Base-by-base conservation (phyloP, 192 early-diverging fungal species). In the Dimargaris verticillata region DNA sequence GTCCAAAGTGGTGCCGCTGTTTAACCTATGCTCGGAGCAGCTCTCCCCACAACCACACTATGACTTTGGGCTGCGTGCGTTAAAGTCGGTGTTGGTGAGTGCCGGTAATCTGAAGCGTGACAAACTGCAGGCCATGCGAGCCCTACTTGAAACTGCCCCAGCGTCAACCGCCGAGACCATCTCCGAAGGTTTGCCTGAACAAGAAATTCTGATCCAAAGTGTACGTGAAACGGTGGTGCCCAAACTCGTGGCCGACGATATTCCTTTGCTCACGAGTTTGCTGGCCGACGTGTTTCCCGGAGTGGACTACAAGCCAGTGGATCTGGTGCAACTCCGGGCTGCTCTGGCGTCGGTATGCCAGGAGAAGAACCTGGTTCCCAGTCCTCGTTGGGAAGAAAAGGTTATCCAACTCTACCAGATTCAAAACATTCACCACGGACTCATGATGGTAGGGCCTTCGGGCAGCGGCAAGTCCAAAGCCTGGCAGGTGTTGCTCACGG, bases 381-480 rank as follows among this genome's bases (percentile, higher is more conserved):
- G 86, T 43, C 81, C 82, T 26, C 72, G 75, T 48, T 99, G 93
- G 95, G 65, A 97, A 69, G 93, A 92, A 44, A 99, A 99, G 74
- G 89, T 95, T 12, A 76, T 97, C 62, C 97, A 99, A 76, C 78
- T 99, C 47, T 90, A 96, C 68, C 92, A 97, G 68, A 97, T 98
- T 63, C 97, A 97, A 71, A 81, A 86, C 58, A 90, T 99, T 60
- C 91, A 97, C 74, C 97, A 99, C 71, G 97, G 97, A 60, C 64
- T 99, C 61, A 99, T 99, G 95, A 88, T 99, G 90, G 95, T 99
- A 2, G 97, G 97, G 41, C 90, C 91, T 13, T 89, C 97, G 22
- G 95, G 97, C 50, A 88, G 87, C 62, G 97, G 97, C 53, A 99
- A 99, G 69, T 86, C 91, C 1, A 72, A 74, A 1, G 93, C 91